Evolutionary conservation across 2,329 filamentous ascomycete genomes (phyloP), one percentile per base, ranked within the genome.

Genomic region (Amauroascus niger): DNA sequence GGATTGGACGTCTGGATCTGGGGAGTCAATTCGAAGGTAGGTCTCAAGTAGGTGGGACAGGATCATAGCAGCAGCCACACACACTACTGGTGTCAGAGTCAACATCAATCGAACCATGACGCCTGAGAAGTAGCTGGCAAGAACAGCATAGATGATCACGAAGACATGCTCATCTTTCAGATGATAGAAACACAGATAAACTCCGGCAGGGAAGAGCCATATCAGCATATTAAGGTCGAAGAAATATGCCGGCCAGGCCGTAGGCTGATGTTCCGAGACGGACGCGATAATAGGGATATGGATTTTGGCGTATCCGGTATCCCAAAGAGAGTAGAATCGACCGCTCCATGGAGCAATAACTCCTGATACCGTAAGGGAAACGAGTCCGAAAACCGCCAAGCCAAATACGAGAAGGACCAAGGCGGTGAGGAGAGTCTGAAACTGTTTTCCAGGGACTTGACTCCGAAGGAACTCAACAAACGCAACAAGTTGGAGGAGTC

Each of bases 91-190:
- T 1, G 93, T 98, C 62, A 98, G 76, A 0, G 93, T 98, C 58
- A 98, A 81, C 93, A 98, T 98, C 64, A 98, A 77, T 74, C 93
- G 89, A 57, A 98, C 93, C 93, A 98, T 98, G 73, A 98, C 94
- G 68, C 93, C 93, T 22, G 94, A 88, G 65, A 98, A 98, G 77
- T 98, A 98, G 73, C 88, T 96, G 60, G 88, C 88, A 59, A 97
- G 85, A 44, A 98, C 82, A n/a, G 90, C 83, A 68, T 98, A 98
- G 61, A 97, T 94, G 64, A 98, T 86, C 63, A 98, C 81, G 67
- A 98, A 98, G 57, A 98, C 91, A 67, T 98, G 93, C 77, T 98
- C 90, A 66, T 98, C 94, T 63, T 82, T 84, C 55, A 98, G 81
- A 59, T 86, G 84, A 68, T 89, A 86, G 83, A 97, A 98, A 77